Conservation (phyloP, 2,329 filamentous ascomycete genomes). For the Ampelomyces quisqualis region DNA sequence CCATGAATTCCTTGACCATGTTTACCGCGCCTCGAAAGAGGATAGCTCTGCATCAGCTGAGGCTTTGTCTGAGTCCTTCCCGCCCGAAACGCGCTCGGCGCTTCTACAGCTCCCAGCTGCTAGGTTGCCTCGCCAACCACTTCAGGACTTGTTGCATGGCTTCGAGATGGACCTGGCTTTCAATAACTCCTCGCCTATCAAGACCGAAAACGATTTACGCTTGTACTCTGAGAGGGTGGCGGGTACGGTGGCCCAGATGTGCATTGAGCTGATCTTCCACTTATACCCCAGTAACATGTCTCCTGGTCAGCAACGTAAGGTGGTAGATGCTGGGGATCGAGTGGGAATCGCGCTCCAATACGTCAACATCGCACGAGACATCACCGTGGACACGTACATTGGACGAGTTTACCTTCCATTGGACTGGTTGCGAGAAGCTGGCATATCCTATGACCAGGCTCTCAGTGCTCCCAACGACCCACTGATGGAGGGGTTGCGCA, state of each 20-base stretch:
- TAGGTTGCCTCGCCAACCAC: constrained; percentile 58
- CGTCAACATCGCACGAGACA: constrained; percentile 74
- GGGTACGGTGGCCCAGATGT: constrained; percentile 69
- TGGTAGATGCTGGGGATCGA: constrained; percentile 59
- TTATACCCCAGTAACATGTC: constrained; percentile 49
- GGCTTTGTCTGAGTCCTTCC: constrained; percentile 55
- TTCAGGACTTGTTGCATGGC: constrained; percentile 65
- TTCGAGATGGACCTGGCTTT: constrained; percentile 70
- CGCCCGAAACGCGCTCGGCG: constrained; percentile 54
- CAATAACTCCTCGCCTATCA: constrained; percentile 53
- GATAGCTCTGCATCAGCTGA: constrained; percentile 8
- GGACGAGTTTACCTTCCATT: constrained; percentile 68
- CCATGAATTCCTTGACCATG: constrained; percentile 57
- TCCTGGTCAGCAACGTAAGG: constrained; percentile 39
- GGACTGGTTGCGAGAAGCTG: constrained; percentile 62
- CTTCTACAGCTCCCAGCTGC: constrained; percentile 60
- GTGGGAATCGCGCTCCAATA: constrained; percentile 78
- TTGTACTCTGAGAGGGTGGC: constrained; percentile 68
- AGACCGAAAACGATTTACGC: constrained; percentile 59
- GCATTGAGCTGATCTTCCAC: constrained; percentile 65
- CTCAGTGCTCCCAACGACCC: constrained; percentile 53
- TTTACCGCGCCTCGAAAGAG: constrained; percentile 44
- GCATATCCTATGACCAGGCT: constrained; percentile 57
- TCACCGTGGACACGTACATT: constrained; percentile 65
- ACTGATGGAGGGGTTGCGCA: constrained; percentile 54